Conservation (phyloP, 2,329 filamentous ascomycete species). For the Sporothrix curviconia region DNA sequence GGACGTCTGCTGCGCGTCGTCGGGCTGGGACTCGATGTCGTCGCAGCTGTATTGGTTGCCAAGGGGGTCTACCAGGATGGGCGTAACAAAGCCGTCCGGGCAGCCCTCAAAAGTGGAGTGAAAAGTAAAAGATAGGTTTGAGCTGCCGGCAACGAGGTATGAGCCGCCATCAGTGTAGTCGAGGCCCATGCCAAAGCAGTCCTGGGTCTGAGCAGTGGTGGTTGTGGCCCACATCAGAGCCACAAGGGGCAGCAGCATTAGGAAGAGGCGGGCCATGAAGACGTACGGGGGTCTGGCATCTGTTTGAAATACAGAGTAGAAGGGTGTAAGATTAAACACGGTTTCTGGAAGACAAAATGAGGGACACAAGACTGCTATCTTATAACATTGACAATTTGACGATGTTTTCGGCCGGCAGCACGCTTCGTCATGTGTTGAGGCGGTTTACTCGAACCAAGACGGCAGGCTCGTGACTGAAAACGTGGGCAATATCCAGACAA, state of each 20-base stretch:
- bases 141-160: constrained; percentile 21
- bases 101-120: constrained; percentile 22
- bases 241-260: background rate
- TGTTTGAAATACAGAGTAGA: too few species aligned
- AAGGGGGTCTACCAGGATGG: constrained; percentile 19
- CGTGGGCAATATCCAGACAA: background rate
- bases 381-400: too few species aligned
- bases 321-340: too few species aligned
- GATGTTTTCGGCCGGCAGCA: too few species aligned
- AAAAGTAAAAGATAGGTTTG: constrained; percentile 19
- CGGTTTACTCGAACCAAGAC: too few species aligned
- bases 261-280: background rate
- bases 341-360: too few species aligned
- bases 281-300: too few species aligned
- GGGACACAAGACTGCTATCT: too few species aligned
- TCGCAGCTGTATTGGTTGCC: constrained; percentile 19
- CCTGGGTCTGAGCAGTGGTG: background rate
- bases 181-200: constrained; percentile 20
- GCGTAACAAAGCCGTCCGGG: constrained; percentile 18
- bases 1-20: constrained; percentile 14
- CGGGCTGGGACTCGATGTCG: constrained; percentile 15
- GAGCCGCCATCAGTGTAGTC: constrained; percentile 24
- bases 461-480: too few species aligned
- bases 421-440: too few species aligned
- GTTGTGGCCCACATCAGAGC: background rate